phyloP scores from a whole-genome alignment of 306 rosid genomes.

The Cotoneaster glaucophyllus region DNA sequence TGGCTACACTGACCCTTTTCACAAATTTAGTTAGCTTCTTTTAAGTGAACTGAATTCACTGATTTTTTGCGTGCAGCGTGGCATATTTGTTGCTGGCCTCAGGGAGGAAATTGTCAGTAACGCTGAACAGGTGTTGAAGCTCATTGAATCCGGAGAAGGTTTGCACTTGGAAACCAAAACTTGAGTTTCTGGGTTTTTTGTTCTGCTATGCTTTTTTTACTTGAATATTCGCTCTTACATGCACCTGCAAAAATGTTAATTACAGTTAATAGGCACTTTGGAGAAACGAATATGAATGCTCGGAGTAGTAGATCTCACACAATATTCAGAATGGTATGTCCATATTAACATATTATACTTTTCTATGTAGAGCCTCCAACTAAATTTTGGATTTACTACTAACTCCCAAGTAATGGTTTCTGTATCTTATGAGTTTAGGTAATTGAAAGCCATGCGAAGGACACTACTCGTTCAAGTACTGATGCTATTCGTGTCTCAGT shows the following conservation, averaged over 20 bases:
- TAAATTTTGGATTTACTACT: not conserved
- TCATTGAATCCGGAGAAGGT: conserved; percentile 89
- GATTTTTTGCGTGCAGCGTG: conserved; percentile 48
- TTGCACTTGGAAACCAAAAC: conserved; percentile 10
- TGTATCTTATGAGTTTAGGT: conserved; percentile 39
- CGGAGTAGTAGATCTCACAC: conserved; percentile 98
- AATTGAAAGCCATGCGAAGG: conserved; percentile 90
- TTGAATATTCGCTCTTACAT: conserved; percentile 5
- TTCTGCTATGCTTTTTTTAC: conserved; percentile 2
- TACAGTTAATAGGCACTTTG: conserved; percentile 88
- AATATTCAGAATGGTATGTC: conserved; percentile 87
- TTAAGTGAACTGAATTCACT: conserved; percentile 11
- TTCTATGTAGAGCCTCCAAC: not conserved
- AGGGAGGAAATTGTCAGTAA: conserved; percentile 75
- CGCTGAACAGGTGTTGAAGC: conserved; percentile 76
- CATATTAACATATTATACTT: not conserved
- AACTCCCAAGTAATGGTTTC: not conserved
- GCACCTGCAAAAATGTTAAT: conserved; percentile 9
- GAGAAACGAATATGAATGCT: conserved; percentile 91
- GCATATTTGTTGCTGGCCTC: conserved; percentile 90
- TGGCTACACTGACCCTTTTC: conserved; percentile 9
- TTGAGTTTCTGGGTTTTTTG: not conserved
- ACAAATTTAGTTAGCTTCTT: not conserved
- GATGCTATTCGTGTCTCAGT: conserved; percentile 90
- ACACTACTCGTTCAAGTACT: conserved; percentile 25